Conservation (phyloP, 1,139 yeast genomes). For the Geotrichum reessii region DNA sequence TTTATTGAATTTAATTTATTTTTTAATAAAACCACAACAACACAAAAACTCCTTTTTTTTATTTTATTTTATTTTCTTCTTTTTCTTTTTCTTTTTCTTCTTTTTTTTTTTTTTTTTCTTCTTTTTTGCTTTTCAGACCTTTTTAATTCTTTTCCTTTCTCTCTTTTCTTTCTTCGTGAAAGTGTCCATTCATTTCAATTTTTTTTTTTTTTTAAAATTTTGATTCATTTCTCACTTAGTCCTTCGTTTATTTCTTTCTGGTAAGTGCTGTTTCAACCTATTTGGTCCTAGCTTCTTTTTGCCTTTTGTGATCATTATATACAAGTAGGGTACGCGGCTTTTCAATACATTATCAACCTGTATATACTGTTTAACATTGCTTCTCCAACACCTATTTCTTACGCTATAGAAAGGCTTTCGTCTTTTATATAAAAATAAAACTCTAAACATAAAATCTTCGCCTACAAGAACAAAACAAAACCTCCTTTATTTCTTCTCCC, state of each 20-base stretch:
- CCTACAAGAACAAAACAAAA: background rate
- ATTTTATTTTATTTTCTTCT: background rate
- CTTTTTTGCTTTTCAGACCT: background rate
- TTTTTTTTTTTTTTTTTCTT: background rate
- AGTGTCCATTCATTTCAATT: background rate
- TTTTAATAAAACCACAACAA: background rate
- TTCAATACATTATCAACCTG: background rate
- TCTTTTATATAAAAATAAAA: background rate
- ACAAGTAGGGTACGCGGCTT: background rate
- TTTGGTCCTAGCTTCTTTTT: background rate
- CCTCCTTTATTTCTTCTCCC: background rate
- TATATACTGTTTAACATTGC: background rate
- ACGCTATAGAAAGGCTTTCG: background rate
- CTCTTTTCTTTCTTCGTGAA: background rate
- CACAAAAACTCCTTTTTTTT: background rate
- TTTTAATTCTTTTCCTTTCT: background rate
- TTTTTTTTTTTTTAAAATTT: constrained; percentile 5
- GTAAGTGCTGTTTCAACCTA: background rate
- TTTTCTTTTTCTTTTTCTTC: background rate
- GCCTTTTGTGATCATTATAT: background rate
- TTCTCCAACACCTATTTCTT: background rate
- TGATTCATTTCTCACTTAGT: background rate
- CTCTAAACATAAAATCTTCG: background rate
- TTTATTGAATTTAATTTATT: too few species aligned
- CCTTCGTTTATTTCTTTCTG: background rate